Evolutionary conservation across 345 rosid genomes (phyloP), one percentile per base, ranked within the genome.

Genomic region (Eutrema yunnanense): DNA sequence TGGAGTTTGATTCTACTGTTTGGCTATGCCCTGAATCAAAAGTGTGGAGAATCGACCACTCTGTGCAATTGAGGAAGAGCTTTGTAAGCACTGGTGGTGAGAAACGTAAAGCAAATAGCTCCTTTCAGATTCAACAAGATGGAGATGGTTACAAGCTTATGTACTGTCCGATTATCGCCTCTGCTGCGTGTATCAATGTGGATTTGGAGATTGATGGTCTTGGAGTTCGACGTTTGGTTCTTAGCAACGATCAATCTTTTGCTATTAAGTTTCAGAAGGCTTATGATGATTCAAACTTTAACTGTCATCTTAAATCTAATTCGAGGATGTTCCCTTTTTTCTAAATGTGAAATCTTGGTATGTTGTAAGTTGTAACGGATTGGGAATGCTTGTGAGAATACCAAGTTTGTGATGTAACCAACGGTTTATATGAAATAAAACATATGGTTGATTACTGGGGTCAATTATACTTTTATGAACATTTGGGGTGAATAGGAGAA

Each of bases 121-220:
- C 1, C 46, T 75, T 75, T 62, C 74, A 62, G 79, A 69, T 75
- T 27, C 59, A 62, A 6, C 36, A 62, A 49, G 67, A 74, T 58
- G 78, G 73, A 30, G 78, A 67, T 22, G 78, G 62, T 56, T 74
- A 74, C 55, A 74, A 74, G 62, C 47, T 74, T 50, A 22, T 67
- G 78, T 67, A 74, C 26, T 74, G 78, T 52, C 73, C 73, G 22
- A 6, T 48, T 19, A 3, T 9, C 42, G 49, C 72, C 14, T 26
- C 19, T 52, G 44, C 55, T 43, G 2, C 69, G 42, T 69, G 70
- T 69, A 19, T 68, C 6, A 44, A 75, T 37, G 74, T 75, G 0
- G 43, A 51, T 44, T 38, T 69, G 49, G 69, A 75, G 69, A 47
- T 36, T 29, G 74, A 75, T 69, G 65, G 9, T 50, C 67, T 9